These are phyloP conservation scores for Pichia sp. DNA, from an alignment of 1,139 yeast species.

Conservation along the genomic window DNA sequence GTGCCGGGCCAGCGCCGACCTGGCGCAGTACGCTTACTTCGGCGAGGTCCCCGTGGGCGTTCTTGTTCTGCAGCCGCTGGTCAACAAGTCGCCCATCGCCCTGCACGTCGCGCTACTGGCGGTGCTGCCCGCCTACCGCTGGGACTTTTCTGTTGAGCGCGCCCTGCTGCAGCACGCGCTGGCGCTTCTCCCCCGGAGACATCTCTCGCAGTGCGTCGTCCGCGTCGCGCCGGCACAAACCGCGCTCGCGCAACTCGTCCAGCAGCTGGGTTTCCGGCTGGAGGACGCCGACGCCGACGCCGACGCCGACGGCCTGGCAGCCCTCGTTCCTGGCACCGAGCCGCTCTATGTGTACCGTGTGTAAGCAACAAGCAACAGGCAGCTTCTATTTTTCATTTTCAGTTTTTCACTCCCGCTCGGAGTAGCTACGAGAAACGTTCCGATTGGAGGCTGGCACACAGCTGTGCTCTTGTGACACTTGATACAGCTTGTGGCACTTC, in stretches of 20 bases:
- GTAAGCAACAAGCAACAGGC: too few relatives aligned
- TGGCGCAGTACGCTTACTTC: constrained; percentile 28
- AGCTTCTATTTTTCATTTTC: too few relatives aligned
- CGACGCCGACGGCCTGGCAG: not conserved
- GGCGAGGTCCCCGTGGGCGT: constrained; percentile 58
- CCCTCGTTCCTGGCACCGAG: not conserved
- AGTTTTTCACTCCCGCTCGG: not conserved
- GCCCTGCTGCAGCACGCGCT: constrained; percentile 49
- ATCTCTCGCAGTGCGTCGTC: constrained; percentile 27
- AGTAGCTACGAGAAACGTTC: not conserved
- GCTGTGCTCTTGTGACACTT: too few relatives aligned
- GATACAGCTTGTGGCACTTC: not conserved
- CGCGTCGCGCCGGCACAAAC: constrained; percentile 7
- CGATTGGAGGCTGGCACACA: not conserved
- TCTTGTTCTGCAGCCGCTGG: constrained; percentile 46
- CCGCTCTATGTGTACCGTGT: not conserved
- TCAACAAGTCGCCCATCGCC: constrained; percentile 37
- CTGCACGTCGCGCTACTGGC: constrained; percentile 62
- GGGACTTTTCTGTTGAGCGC: constrained; percentile 56
- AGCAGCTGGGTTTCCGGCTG: constrained; percentile 12
- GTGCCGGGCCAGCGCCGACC: constrained; percentile 31
- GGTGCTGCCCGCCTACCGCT: constrained; percentile 51
- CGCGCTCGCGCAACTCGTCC: not conserved
- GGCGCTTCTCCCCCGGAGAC: constrained; percentile 42
- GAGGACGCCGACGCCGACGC: not conserved